Base-by-base conservation (phyloP, 1,139 yeast genomes). In the Nakaseomyces bracarensis region DNA sequence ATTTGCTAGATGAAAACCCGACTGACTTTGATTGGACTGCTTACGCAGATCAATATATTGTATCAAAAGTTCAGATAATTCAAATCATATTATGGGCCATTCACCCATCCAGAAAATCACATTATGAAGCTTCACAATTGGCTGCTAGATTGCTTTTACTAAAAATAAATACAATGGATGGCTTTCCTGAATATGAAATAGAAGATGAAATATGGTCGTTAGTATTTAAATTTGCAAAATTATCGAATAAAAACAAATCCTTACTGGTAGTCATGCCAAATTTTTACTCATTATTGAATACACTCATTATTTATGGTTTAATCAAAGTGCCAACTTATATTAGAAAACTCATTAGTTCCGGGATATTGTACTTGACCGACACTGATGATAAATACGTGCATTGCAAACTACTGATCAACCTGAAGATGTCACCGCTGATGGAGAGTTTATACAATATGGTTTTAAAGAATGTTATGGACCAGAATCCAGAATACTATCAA, bases 331-430 rank as follows among this genome's bases (percentile, higher is more conserved):
- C 89, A 0, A 73, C 84, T 0, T 87, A 86, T 53, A 67, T 86
- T 45, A 67, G 96, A 53, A 76, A 81, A 49, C 65, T 86, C 28
- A 86, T 87, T 41, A 86, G 96, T 3, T 80, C 93, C 1, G 96
- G 96, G 3, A 69, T 84, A 0, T 73, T 86, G 40, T 85, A 82
- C 57, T 57, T 73, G 18, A 49, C 58, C 2, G 57, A 57, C 26
- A 57, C 64, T 1, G 49, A 52, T 30, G 68, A 65, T 39, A 66
- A 65, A 47, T 47, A 44, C 10, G 50, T 64, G 15, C 69, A 65
- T 46, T 54, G 66, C 22, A 43, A 50, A 4, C 51, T 67, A 4
- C 46, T 67, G 45, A 61, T 58, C 19, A 65, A 66, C 42, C 44
- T 67, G 42, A 65, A 61, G 41, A 57, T 63, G 6, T 58, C 64